A percentile compares a stretch with the other conserved stretches of the same genome.
Conservation (phyloP, 345 rosid genomes). For the Boechera retrofracta region DNA sequence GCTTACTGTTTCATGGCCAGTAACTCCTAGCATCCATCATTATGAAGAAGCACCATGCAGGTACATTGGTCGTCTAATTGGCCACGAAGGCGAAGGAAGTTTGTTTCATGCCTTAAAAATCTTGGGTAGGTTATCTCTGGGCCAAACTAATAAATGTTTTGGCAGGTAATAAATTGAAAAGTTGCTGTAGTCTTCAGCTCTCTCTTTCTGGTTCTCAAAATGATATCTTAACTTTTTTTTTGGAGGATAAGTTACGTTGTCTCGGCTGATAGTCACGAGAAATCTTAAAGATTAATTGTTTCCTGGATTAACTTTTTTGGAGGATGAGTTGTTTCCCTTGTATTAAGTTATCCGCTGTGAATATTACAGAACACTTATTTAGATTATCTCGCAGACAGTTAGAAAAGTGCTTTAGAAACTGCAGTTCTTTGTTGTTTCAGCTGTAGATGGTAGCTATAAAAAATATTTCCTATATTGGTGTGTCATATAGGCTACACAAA, state of each 20-base stretch:
- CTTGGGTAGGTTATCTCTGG: constrained; percentile 61
- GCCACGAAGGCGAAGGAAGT: constrained; percentile 94
- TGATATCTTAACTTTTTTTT: neutral
- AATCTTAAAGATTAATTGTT: neutral
- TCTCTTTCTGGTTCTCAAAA: neutral
- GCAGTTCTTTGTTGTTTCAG: neutral
- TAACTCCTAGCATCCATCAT: constrained; percentile 71
- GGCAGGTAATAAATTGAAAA: neutral
- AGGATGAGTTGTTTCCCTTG: neutral
- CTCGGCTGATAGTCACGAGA: neutral
- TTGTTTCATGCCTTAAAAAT: constrained; percentile 79
- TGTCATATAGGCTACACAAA: neutral
- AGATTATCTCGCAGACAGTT: neutral
- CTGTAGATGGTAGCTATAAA: neutral
- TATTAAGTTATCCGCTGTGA: neutral
- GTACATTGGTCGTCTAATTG: constrained; percentile 77
- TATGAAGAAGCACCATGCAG: constrained; percentile 85
- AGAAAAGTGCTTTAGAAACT: neutral
- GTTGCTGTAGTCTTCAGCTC: neutral
- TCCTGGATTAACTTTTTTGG: neutral
- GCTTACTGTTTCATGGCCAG: constrained; percentile 74
- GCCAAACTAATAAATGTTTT: neutral
- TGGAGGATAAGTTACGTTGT: neutral
- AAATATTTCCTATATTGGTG: neutral
- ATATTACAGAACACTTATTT: neutral